Evolutionary conservation across 1,284 basidiomycete species (phyloP).

Genomic region (Ustilago curta): DNA sequence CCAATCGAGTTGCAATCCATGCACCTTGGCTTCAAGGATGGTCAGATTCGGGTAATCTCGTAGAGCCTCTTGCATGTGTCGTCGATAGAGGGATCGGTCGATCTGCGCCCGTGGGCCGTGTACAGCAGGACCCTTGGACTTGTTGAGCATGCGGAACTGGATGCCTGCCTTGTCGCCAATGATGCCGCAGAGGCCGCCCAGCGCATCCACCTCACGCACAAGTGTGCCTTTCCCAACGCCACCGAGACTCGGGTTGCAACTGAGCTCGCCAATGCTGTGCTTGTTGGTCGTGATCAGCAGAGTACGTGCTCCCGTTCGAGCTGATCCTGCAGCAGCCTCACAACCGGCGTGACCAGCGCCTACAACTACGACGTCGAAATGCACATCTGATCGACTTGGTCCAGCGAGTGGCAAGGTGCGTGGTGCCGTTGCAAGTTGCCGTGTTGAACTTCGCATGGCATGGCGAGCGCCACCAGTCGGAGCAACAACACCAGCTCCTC

Average conservation of each 20-base stretch:
- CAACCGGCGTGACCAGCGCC: constrained; percentile 93
- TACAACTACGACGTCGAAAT: constrained; percentile 79
- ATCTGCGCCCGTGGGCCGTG: constrained; percentile 90
- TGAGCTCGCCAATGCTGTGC: constrained; percentile 85
- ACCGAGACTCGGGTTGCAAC: constrained; percentile 79
- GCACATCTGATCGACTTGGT: constrained; percentile 26
- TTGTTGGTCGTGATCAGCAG: constrained; percentile 82
- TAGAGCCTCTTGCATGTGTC: constrained; percentile 80
- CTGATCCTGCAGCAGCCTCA: constrained; percentile 86
- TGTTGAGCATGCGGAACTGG: constrained; percentile 86
- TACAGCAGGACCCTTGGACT: constrained; percentile 86
- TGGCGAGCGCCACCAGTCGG: neutral
- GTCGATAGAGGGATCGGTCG: constrained; percentile 84
- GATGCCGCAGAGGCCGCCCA: constrained; percentile 82
- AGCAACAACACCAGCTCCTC: neutral
- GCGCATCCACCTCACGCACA: constrained; percentile 86
- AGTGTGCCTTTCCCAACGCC: constrained; percentile 89
- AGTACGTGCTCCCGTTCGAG: constrained; percentile 82
- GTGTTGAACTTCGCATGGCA: neutral
- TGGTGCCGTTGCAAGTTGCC: constrained; percentile 20
- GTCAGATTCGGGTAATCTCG: constrained; percentile 78
- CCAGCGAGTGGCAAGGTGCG: constrained; percentile 9
- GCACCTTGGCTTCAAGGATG: constrained; percentile 80
- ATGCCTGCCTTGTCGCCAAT: constrained; percentile 86
- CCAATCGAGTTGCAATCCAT: constrained; percentile 79